phyloP scores from a whole-genome alignment of 1,139 yeast genomes.

The Saccharomyces hybrid region DNA sequence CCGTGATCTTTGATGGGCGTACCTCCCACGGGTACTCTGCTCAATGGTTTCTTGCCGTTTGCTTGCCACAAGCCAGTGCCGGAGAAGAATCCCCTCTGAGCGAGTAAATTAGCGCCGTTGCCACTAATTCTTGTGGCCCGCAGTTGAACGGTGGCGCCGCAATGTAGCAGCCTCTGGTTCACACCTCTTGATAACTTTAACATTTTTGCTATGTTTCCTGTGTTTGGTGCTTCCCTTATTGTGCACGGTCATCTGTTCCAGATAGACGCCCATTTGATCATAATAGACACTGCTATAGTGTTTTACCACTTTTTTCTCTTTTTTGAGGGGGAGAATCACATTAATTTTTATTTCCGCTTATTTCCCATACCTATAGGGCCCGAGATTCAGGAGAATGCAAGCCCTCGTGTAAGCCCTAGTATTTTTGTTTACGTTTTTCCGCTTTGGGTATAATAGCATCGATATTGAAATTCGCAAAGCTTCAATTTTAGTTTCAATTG shows the following conservation, averaged over 20 bases:
- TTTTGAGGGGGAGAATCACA: background rate
- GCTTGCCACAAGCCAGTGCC: background rate
- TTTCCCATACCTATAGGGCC: background rate
- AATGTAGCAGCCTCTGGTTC: background rate
- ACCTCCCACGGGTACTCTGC: slow-evolving; percentile 51
- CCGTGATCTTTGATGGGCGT: slow-evolving; percentile 26
- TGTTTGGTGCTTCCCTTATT: background rate
- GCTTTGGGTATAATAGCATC: slow-evolving; percentile 1
- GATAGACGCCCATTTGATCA: background rate
- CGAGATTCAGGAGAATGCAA: background rate
- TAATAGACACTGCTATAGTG: background rate
- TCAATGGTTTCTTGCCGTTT: slow-evolving; percentile 34
- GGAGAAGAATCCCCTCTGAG: background rate
- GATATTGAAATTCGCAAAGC: background rate
- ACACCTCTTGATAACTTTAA: background rate
- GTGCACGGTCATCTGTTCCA: background rate
- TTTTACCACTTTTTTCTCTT: slow-evolving; percentile 3
- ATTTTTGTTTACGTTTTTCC: slow-evolving; percentile 4
- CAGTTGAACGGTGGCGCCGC: background rate
- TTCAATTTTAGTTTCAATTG: background rate
- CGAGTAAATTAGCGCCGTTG: background rate
- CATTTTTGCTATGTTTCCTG: background rate
- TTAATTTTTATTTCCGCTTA: background rate
- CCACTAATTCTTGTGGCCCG: background rate
- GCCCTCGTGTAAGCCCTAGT: background rate